Percentiles rank a stretch among this genome's conserved stretches.
These are phyloP conservation scores for Penicillium malachiteum DNA, from an alignment of 495 filamentous ascomycete genomes.

Conservation along the genomic window DNA sequence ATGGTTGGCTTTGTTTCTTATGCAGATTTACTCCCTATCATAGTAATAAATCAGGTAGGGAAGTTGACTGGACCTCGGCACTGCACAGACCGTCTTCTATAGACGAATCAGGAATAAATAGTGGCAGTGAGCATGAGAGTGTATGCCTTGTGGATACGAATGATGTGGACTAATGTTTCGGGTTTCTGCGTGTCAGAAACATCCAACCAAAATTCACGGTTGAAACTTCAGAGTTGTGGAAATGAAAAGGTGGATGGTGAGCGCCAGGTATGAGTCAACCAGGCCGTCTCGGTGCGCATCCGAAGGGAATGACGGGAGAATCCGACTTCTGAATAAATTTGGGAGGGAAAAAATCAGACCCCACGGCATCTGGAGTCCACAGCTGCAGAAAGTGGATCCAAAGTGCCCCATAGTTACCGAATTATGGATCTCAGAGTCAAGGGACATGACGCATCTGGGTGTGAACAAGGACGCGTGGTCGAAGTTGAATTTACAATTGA, in stretches of 20 bases:
- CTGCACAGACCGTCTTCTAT: background rate
- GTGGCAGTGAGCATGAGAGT: background rate
- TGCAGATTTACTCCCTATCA: background rate
- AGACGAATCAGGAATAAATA: slow-evolving; percentile 9
- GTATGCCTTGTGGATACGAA: slow-evolving; percentile 8
- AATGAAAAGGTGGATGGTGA: background rate
- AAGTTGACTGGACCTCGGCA: slow-evolving; percentile 9
- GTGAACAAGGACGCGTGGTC: slow-evolving; percentile 10
- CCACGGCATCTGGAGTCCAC: slow-evolving; percentile 11
- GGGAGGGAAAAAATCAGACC: background rate
- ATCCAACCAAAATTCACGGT: slow-evolving; percentile 4
- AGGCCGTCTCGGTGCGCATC: background rate
- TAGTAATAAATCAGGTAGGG: too few relatives aligned
- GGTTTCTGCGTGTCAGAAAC: slow-evolving; percentile 12
- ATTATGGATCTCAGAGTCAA: slow-evolving; percentile 6
- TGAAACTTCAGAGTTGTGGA: background rate
- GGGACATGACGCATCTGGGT: background rate
- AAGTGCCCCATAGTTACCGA: background rate
- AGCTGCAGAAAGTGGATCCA: slow-evolving; percentile 6
- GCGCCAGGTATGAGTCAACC: slow-evolving; percentile 18
- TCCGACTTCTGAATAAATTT: background rate
- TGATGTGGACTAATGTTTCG: slow-evolving; percentile 5
- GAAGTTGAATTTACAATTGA: slow-evolving; percentile 17
- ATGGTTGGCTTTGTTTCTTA: background rate
- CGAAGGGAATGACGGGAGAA: slow-evolving; percentile 1